These are phyloP conservation scores for Penicillium sp. DNA, from an alignment of 2,329 filamentous ascomycete genomes.

Conservation along the genomic window DNA sequence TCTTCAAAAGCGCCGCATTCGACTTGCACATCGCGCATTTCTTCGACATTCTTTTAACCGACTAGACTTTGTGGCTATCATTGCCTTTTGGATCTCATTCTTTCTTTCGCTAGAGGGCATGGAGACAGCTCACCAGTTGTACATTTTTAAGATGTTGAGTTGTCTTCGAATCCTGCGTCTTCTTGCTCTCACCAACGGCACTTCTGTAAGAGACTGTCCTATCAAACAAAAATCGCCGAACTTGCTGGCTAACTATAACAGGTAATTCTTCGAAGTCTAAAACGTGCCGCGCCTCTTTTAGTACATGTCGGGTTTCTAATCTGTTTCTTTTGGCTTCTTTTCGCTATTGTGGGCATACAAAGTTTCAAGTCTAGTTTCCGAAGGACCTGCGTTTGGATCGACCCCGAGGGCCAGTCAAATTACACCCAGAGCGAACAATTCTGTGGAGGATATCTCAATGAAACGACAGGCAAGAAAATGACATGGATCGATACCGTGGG, in stretches of 20 bases:
- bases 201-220: slow-evolving; percentile 67
- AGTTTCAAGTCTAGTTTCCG: slow-evolving; percentile 87
- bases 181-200: slow-evolving; percentile 90
- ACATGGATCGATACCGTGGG: slow-evolving; percentile 71
- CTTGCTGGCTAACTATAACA: slow-evolving; percentile 40
- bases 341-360: slow-evolving; percentile 95
- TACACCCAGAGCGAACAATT: slow-evolving; percentile 63
- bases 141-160: slow-evolving; percentile 94
- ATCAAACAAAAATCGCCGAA: neutral
- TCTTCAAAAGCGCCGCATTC: slow-evolving; percentile 78
- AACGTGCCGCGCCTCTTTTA: slow-evolving; percentile 89
- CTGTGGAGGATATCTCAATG: slow-evolving; percentile 80
- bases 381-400: slow-evolving; percentile 78
- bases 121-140: slow-evolving; percentile 73
- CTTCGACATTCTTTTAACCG: slow-evolving; percentile 94
- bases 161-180: slow-evolving; percentile 90
- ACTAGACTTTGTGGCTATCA: slow-evolving; percentile 89
- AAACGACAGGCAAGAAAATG: slow-evolving; percentile 58
- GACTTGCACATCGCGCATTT: slow-evolving; percentile 89
- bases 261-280: slow-evolving; percentile 93
- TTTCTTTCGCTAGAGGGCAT: slow-evolving; percentile 70
- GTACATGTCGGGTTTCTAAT: slow-evolving; percentile 94
- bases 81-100: slow-evolving; percentile 95
- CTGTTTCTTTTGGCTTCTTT: slow-evolving; percentile 95
- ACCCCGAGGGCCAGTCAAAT: slow-evolving; percentile 54